These are phyloP conservation scores for Xylaria sp. DNA, from an alignment of 2,329 filamentous ascomycete species.

Conservation along the genomic window DNA sequence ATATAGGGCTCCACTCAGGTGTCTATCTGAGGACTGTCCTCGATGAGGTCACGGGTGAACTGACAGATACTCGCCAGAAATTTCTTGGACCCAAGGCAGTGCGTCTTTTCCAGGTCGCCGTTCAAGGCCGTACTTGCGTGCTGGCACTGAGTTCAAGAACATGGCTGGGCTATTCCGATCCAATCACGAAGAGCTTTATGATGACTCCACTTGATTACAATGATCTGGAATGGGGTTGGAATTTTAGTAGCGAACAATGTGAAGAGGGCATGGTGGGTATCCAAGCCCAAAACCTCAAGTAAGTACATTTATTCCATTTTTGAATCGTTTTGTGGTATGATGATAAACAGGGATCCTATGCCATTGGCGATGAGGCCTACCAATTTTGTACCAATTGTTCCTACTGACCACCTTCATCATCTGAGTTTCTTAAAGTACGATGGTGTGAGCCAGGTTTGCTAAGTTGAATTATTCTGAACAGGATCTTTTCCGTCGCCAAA, in stretches of 20 bases:
- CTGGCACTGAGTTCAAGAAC: constrained; percentile 90
- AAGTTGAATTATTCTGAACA: constrained; percentile 51
- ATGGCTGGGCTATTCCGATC: constrained; percentile 95
- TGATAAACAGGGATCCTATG: constrained; percentile 72
- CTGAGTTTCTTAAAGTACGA: constrained; percentile 4
- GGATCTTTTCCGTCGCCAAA: constrained; percentile 92
- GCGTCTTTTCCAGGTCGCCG: constrained; percentile 88
- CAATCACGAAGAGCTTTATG: constrained; percentile 86
- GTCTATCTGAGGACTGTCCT: constrained; percentile 95
- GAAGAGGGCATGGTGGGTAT: constrained; percentile 94
- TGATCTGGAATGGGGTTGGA: constrained; percentile 92
- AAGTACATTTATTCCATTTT: constrained; percentile 52
- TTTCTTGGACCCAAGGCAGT: constrained; percentile 93
- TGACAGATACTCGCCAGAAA: constrained; percentile 92
- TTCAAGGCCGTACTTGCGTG: constrained; percentile 84
- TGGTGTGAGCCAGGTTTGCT: constrained; percentile 44
- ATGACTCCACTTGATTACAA: constrained; percentile 91
- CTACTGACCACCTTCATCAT: constrained; percentile 75
- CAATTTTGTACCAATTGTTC: constrained; percentile 86
- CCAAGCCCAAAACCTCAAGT: constrained; percentile 88
- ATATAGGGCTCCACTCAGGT: constrained; percentile 94
- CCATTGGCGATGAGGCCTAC: constrained; percentile 67
- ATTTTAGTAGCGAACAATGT: constrained; percentile 95
- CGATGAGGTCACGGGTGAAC: constrained; percentile 93
- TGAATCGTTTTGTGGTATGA: constrained; percentile 58